Conservation (phyloP, 345 rosid species). For the Salix koriyanagi region DNA sequence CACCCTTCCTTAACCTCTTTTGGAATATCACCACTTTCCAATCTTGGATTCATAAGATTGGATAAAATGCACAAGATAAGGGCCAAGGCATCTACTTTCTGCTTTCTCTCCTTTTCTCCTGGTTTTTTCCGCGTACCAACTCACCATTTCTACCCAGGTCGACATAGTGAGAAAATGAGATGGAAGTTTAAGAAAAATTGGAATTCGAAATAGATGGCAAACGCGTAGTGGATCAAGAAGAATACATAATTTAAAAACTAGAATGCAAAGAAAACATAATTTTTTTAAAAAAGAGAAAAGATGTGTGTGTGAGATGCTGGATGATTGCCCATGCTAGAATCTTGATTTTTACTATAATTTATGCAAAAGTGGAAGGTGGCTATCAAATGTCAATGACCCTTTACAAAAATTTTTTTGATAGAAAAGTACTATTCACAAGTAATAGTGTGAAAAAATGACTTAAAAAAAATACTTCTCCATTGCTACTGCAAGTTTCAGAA, state of each 20-base stretch:
- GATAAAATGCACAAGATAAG: not conserved
- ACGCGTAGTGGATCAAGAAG: not conserved
- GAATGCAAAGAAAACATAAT: not conserved
- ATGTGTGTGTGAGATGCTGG: too few relatives aligned
- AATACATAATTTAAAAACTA: too few relatives aligned
- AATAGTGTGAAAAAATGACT: not conserved
- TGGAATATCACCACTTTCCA: not conserved
- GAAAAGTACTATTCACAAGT: not conserved
- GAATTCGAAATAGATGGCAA: not conserved
- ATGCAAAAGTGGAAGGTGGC: too few relatives aligned
- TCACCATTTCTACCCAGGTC: not conserved
- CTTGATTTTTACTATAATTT: too few relatives aligned
- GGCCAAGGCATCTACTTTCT: constrained; percentile 6
- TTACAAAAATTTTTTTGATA: too few relatives aligned
- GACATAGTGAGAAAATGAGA: not conserved
- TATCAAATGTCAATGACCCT: too few relatives aligned
- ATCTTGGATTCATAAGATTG: not conserved
- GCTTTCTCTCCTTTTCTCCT: not conserved
- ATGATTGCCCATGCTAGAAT: too few relatives aligned
- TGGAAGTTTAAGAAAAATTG: not conserved
- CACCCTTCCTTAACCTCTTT: not conserved
- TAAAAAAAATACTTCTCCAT: not conserved
- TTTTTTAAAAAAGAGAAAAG: too few relatives aligned
- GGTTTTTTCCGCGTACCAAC: not conserved
- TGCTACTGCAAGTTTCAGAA: not conserved